Percentiles rank a stretch among this genome's conserved stretches.
phyloP scores from a whole-genome alignment of 495 filamentous ascomycete species.

The Daldinia loculata region DNA sequence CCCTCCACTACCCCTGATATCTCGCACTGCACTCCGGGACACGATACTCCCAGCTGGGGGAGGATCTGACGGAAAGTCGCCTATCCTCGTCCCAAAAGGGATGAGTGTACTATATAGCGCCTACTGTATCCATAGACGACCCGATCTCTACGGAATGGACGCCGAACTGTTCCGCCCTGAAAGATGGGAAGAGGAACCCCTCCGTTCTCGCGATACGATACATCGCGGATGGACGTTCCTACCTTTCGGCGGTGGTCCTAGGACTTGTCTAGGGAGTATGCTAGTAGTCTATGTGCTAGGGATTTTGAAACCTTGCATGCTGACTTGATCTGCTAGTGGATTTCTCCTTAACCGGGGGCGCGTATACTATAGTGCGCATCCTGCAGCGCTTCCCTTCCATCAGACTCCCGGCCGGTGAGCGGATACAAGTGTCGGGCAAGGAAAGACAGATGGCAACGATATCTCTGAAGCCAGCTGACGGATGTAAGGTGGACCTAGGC shows the following conservation, averaged over 20 bases:
- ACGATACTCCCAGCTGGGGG: slow-evolving; percentile 60
- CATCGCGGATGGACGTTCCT: slow-evolving; percentile 30
- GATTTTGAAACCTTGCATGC: not conserved
- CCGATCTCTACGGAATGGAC: slow-evolving; percentile 61
- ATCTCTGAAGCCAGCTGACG: slow-evolving; percentile 28
- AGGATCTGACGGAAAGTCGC: slow-evolving; percentile 56
- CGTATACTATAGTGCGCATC: slow-evolving; percentile 50
- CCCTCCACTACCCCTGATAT: slow-evolving; percentile 65
- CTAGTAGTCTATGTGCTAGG: not conserved
- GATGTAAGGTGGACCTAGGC: slow-evolving; percentile 30
- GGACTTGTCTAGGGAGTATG: slow-evolving; percentile 9
- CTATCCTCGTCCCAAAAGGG: slow-evolving; percentile 61
- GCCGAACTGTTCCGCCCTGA: slow-evolving; percentile 65
- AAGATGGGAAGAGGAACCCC: slow-evolving; percentile 57
- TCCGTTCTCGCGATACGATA: not conserved
- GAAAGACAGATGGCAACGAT: slow-evolving; percentile 33
- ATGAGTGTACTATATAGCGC: slow-evolving; percentile 50
- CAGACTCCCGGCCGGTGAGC: slow-evolving; percentile 20
- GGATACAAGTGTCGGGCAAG: slow-evolving; percentile 27
- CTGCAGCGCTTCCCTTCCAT: slow-evolving; percentile 44
- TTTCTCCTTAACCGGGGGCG: slow-evolving; percentile 36
- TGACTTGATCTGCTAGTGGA: slow-evolving; percentile 28
- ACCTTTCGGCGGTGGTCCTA: slow-evolving; percentile 28
- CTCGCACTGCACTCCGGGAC: slow-evolving; percentile 56
- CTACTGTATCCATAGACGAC: slow-evolving; percentile 67